phyloP scores from a whole-genome alignment of 768 basidiomycete genomes.

The Rhizopogon roseolus region DNA sequence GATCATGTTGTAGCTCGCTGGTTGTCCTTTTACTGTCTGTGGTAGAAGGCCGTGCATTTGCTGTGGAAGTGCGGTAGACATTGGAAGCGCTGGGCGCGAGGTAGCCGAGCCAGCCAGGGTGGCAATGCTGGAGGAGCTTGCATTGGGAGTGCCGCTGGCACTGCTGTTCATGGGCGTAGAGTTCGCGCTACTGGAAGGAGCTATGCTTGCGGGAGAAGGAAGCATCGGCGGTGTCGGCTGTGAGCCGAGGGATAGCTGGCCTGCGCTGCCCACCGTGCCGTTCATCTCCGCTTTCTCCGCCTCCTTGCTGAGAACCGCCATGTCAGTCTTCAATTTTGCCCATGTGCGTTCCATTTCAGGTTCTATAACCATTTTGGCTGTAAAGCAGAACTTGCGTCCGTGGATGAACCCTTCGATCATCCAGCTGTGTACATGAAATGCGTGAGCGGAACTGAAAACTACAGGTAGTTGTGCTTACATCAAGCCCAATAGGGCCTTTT shows the following conservation, averaged over 20 bases:
- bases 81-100: conserved; percentile 20
- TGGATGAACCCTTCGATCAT: conserved; percentile 79
- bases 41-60: conserved; percentile 26
- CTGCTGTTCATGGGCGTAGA: conserved; percentile 66
- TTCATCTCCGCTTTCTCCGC: conserved; percentile 32
- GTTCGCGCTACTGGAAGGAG: conserved; percentile 63
- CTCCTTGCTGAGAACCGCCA: conserved; percentile 27
- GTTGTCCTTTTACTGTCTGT: conserved; percentile 23
- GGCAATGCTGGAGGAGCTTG: conserved; percentile 22
- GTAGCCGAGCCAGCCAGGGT: conserved; percentile 16
- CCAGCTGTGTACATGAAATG: conserved; percentile 41
- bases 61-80: conserved; percentile 38
- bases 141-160: conserved; percentile 51
- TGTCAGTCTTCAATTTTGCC: conserved; percentile 28
- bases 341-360: conserved; percentile 31
- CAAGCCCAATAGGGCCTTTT: conserved; percentile 66
- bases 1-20: conserved; percentile 22
- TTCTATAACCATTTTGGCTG: conserved; percentile 26
- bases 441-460: conserved; percentile 16
- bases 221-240: conserved; percentile 67
- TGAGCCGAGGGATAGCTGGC: conserved; percentile 21
- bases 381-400: conserved; percentile 43
- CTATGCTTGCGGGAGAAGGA: conserved; percentile 72
- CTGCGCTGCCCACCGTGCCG: conserved; percentile 18
- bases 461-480: conserved; percentile 51